Evolutionary conservation across 2,329 filamentous ascomycete species (phyloP).

Genomic region (Penicillium sp.): DNA sequence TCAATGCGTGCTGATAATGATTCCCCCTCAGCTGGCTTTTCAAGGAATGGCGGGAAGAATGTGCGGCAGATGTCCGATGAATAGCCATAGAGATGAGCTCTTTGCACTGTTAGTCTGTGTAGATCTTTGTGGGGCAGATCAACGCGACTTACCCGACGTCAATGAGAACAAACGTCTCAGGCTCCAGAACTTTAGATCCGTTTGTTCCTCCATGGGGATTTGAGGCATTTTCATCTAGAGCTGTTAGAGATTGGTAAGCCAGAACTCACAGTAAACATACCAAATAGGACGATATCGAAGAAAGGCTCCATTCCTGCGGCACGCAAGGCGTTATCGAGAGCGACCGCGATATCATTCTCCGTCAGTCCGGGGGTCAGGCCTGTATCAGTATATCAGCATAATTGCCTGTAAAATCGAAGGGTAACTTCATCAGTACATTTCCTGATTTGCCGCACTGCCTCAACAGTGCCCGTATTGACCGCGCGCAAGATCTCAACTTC

Average conservation of each 20-base stretch:
- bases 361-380: conserved; percentile 60
- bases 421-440: conserved; percentile 26
- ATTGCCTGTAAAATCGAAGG: background rate
- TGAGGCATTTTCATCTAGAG: conserved; percentile 39
- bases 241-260: background rate
- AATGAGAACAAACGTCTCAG: conserved; percentile 62
- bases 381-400: conserved; percentile 19
- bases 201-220: conserved; percentile 45
- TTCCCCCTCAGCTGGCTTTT: conserved; percentile 19
- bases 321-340: conserved; percentile 58
- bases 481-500: conserved; percentile 61
- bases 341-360: conserved; percentile 58
- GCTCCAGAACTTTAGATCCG: conserved; percentile 52
- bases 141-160: conserved; percentile 52
- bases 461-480: conserved; percentile 65
- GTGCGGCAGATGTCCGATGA: conserved; percentile 65
- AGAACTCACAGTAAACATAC: background rate
- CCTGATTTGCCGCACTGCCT: conserved; percentile 60
- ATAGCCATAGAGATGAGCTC: conserved; percentile 63
- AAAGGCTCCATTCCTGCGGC: conserved; percentile 59
- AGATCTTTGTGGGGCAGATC: background rate
- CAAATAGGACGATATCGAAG: conserved; percentile 66
- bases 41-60: conserved; percentile 53
- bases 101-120: conserved; percentile 10
- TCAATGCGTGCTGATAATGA: conserved; percentile 21